Conservation (phyloP, 106 monocot species). For the Apostasia shenzhenica region DNA sequence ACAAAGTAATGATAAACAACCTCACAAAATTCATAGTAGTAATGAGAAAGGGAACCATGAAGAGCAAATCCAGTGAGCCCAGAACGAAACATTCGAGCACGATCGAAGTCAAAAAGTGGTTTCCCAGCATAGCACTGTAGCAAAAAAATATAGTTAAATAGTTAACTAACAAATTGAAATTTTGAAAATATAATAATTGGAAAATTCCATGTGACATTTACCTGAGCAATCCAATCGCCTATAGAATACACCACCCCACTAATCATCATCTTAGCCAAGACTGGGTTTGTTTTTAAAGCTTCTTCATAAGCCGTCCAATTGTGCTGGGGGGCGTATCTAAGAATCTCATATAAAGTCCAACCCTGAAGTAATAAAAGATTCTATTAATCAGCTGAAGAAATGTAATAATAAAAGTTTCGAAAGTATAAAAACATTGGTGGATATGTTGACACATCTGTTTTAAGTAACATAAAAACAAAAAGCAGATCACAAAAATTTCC, state of each 20-base stretch:
- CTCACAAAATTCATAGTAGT: conserved; percentile 94
- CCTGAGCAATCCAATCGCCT: conserved; percentile 99
- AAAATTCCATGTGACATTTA: conserved; percentile 11
- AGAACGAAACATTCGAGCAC: conserved; percentile 80
- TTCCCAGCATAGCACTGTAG: conserved; percentile 96
- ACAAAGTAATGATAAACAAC: conserved; percentile 19
- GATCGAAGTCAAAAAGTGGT: conserved; percentile 92
- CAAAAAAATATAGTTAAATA: not conserved
- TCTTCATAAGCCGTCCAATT: conserved; percentile 97
- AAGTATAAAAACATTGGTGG: no score
- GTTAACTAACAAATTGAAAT: not conserved
- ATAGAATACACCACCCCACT: conserved; percentile 91
- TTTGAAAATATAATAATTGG: not conserved
- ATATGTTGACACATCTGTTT: no score
- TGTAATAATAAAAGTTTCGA: not conserved
- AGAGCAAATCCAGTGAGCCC: conserved; percentile 85
- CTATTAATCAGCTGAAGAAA: not conserved
- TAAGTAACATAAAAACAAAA: no score
- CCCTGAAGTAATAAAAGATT: conserved; percentile 41
- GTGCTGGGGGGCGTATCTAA: conserved; percentile 85
- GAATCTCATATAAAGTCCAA: conserved; percentile 89
- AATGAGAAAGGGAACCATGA: conserved; percentile 96
- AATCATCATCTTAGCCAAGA: conserved; percentile 97
- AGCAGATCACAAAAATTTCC: no score
- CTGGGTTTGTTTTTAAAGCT: conserved; percentile 85